Base-by-base conservation (phyloP, 176 grass and related monocot genomes). In the Oryza longistaminata region DNA sequence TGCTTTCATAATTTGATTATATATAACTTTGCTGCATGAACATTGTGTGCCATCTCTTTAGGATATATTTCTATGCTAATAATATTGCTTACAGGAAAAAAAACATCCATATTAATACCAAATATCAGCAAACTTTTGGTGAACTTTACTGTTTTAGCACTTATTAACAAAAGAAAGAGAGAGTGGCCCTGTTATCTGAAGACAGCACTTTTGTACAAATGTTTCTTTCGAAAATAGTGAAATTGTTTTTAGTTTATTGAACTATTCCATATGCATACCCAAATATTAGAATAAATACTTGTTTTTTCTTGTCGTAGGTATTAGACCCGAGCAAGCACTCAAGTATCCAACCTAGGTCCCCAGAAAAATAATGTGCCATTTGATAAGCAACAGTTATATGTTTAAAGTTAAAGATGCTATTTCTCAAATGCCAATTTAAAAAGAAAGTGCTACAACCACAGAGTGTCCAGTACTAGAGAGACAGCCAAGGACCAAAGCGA, bases 251-350 rank as follows among this genome's bases (percentile, higher is more conserved):
- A 13, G 26, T 70, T 37, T 39, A 48, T 33, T 4, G 1, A 73
- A 74, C 43, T 31, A 64, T 43, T 82, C 22, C 64, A 82, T 64
- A 76, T 64, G 50, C 67, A 74, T 25, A 79, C 74, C 33, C 68
- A 79, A 69, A 83, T 55, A 26, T n/a, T 44, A 60, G 68, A 17
- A 6, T 66, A 60, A n/a, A 22, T 71, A 0, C 49, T 17, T 52
- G 49, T 0, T 52, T 49, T 52, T 52, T 16, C 26, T 66, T 74
- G n/a, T 14, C 0, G 2, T 49, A 37, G 33, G 27, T 19, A 65
- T n/a, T 71, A 13, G 24, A 71, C 58, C n/a, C 0, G 10, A 62
- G 58, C 58, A 70, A 52, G 80, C n/a, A 61, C 14, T 82, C 11
- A 72, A 43, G 42, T 50, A 34, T 29, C 60, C 39, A 71, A 29